These are phyloP conservation scores for Citrus trifoliata DNA, from an alignment of 345 rosid species.

Conservation along the genomic window DNA sequence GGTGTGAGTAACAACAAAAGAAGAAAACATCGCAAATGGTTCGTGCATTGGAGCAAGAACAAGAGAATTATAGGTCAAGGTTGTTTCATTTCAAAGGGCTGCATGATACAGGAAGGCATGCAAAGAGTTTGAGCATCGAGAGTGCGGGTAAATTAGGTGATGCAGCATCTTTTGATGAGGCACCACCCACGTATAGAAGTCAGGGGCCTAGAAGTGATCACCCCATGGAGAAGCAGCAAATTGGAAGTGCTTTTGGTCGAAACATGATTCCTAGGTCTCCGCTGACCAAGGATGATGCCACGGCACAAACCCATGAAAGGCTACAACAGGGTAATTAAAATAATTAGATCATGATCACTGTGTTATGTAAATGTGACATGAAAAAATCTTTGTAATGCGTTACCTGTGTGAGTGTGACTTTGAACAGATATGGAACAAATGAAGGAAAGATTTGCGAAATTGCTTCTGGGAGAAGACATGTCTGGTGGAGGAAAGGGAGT, in stretches of 20 bases:
- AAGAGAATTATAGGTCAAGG: conserved; percentile 50
- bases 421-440: conserved; percentile 53
- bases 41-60: conserved; percentile 57
- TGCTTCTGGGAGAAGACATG: conserved; percentile 71
- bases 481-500: conserved; percentile 80
- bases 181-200: neutral
- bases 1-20: neutral
- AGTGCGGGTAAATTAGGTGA: conserved; percentile 29
- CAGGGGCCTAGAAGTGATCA: conserved; percentile 24
- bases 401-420: neutral
- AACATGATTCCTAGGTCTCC: conserved; percentile 17
- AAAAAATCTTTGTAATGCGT: too few species aligned
- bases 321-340: conserved; percentile 25
- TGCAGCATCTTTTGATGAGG: conserved; percentile 25
- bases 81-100: conserved; percentile 58
- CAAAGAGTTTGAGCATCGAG: conserved; percentile 48
- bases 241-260: conserved; percentile 12
- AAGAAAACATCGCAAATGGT: conserved; percentile 32
- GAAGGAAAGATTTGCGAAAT: conserved; percentile 61
- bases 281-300: conserved; percentile 6
- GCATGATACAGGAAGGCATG: conserved; percentile 38
- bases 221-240: conserved; percentile 18
- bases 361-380: too few species aligned
- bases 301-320: neutral
- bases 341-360: neutral